These are phyloP conservation scores for Sporisorium graminicola DNA, from an alignment of 1,284 basidiomycete genomes.

Conservation along the genomic window DNA sequence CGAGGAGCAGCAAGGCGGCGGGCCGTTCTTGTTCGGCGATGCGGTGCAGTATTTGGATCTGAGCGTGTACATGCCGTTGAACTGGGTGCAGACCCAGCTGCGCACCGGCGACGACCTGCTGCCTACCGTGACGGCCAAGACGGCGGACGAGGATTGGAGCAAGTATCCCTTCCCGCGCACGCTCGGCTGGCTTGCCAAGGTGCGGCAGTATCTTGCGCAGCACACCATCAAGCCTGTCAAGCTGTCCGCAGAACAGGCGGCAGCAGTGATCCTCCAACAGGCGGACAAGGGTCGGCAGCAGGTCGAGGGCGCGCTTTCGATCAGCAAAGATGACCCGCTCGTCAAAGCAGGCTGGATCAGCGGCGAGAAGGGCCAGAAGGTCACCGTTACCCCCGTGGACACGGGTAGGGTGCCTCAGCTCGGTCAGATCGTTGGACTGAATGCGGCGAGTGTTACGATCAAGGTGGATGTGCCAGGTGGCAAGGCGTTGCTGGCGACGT, in stretches of 20 bases:
- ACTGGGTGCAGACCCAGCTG: constrained; percentile 50
- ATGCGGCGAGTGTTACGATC: constrained; percentile 31
- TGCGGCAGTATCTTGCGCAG: constrained; percentile 22
- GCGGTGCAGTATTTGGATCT: constrained; percentile 40
- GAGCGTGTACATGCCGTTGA: constrained; percentile 35
- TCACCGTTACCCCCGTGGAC: constrained; percentile 41
- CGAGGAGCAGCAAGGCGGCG: not conserved
- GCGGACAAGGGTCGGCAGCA: not conserved
- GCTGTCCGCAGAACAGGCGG: constrained; percentile 25
- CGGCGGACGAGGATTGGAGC: constrained; percentile 22
- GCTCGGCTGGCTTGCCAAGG: constrained; percentile 26
- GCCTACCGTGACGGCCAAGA: constrained; percentile 28
- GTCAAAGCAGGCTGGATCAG: constrained; percentile 47
- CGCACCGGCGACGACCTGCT: constrained; percentile 35
- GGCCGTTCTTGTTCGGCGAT: constrained; percentile 28
- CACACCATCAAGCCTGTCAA: constrained; percentile 30
- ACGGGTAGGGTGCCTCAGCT: constrained; percentile 48
- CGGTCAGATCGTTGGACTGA: constrained; percentile 27
- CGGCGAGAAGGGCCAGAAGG: constrained; percentile 37
- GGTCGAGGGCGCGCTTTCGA: constrained; percentile 4
- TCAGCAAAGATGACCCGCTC: constrained; percentile 35
- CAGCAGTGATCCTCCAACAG: constrained; percentile 28
- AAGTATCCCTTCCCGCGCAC: constrained; percentile 32
- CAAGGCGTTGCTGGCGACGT: constrained; percentile 35
- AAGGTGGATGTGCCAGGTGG: constrained; percentile 20